Conservation (phyloP, 305 asterid genomes). For the Euphrasia arctica region DNA sequence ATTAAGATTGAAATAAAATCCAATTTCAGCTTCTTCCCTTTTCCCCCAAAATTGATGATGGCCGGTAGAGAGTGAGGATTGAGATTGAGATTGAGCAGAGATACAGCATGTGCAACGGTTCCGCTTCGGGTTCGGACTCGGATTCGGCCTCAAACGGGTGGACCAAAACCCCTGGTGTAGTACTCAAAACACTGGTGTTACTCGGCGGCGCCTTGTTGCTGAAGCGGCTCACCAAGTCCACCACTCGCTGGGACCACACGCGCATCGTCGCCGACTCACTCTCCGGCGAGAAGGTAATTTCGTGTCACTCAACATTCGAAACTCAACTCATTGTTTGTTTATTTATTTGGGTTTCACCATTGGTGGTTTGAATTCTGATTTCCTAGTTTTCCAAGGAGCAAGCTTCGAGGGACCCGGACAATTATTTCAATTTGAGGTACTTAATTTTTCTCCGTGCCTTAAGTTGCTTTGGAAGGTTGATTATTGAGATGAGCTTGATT, state of each 20-base stretch:
- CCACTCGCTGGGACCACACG: constrained; percentile 98
- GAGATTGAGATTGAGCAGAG: constrained; percentile 36
- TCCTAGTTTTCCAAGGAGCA: constrained; percentile 85
- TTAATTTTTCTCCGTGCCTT: constrained; percentile 12
- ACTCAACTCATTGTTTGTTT: background rate
- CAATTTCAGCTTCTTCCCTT: background rate
- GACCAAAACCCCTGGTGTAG: constrained; percentile 75
- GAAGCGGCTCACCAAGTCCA: constrained; percentile 90
- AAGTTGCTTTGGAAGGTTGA: constrained; percentile 19
- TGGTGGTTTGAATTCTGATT: constrained; percentile 21
- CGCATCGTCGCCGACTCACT: constrained; percentile 91
- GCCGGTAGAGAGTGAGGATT: constrained; percentile 23
- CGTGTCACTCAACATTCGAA: background rate
- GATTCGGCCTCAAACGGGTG: constrained; percentile 64
- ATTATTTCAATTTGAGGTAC: constrained; percentile 93
- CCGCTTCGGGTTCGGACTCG: constrained; percentile 58
- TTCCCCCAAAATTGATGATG: constrained; percentile 15
- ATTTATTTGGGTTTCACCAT: background rate
- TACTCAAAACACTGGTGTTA: constrained; percentile 64
- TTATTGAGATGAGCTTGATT: constrained; percentile 17
- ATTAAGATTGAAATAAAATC: constrained; percentile 11
- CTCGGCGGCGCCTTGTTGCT: constrained; percentile 87
- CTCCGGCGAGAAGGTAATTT: constrained; percentile 75
- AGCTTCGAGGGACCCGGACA: constrained; percentile 95
- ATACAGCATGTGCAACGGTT: constrained; percentile 54